Evolutionary conservation across 2,329 filamentous ascomycete genomes (phyloP), one percentile per base, ranked within the genome.

Genomic region (Aspergillus sclerotialis): DNA sequence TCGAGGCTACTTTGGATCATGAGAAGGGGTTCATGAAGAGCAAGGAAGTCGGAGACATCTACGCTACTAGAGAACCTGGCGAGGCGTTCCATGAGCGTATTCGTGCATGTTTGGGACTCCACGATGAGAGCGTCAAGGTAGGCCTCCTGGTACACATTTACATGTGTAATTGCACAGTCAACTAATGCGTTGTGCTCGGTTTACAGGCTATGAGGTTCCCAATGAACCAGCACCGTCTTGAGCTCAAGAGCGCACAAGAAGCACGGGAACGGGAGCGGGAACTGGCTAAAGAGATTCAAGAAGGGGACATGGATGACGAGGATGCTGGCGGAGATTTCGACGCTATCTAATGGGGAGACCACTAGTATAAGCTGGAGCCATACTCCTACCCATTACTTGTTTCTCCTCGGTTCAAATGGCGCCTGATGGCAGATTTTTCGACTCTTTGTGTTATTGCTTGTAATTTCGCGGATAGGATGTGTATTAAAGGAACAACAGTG

Each of bases 51-150:
- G 87, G 89, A 28, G 92, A 98, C 60, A 85, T 96, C 25, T 98
- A 98, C 61, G 87, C 89, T 35, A 98, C 92, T 28, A 78, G 87
- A 43, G 92, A 98, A 65, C 92, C 92, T 0, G 89, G 87, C 33
- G 90, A 98, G 71, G 89, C 87, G 1, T 98, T 98, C 75, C 90
- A 98, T 63, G 90, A 94, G 58, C 86, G 92, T 55, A 96, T 98
- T 51, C 77, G 80, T 48, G 92, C 92, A 28, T 94, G 92, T 62
- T 73, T 98, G 51, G 78, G 82, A 37, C 76, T 98, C 44, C 89
- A 96, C 56, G 92, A 98, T 53, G 92, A 98, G 70, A 96, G 90
- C 57, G 89, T 98, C 55, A 96, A 94, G 84, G 85, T 89, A 73
- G 56, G 69, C 56, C 6, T 35, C 32, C 19, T 19, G 21, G 7